Evolutionary conservation across 2,329 filamentous ascomycete genomes (phyloP).

Genomic region (Aspergillus pseudoglaucus): DNA sequence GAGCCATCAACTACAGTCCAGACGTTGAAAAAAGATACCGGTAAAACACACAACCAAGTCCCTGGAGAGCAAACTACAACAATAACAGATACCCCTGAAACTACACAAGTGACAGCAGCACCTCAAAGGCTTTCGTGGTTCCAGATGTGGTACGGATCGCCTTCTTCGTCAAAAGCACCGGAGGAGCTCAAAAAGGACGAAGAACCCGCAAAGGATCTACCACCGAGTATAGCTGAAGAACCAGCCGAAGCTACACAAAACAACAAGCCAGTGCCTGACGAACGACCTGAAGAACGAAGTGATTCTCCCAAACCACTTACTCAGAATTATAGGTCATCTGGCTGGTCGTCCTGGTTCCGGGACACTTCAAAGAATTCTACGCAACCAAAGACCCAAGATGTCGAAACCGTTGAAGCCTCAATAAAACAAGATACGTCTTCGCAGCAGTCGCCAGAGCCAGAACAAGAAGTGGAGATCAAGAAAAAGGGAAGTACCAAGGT

Average conservation of each 20-base stretch:
- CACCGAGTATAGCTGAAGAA: slow-evolving; percentile 9
- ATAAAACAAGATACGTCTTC: slow-evolving; percentile 12
- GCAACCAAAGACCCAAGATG: slow-evolving; percentile 19
- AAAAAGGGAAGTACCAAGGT: slow-evolving; percentile 25
- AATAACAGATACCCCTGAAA: not conserved
- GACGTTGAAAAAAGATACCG: slow-evolving; percentile 7
- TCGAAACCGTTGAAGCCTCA: slow-evolving; percentile 19
- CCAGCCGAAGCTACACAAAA: slow-evolving; percentile 6
- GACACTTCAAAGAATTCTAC: slow-evolving; percentile 23
- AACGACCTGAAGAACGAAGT: slow-evolving; percentile 13
- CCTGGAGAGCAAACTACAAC: slow-evolving; percentile 6
- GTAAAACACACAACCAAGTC: slow-evolving; percentile 4
- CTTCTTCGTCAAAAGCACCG: slow-evolving; percentile 16
- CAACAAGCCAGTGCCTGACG: not conserved
- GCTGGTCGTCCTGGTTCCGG: slow-evolving; percentile 39
- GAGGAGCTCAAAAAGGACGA: slow-evolving; percentile 19
- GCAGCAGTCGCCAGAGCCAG: slow-evolving; percentile 13
- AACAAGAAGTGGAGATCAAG: slow-evolving; percentile 19
- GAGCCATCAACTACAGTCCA: slow-evolving; percentile 6
- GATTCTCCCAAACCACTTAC: slow-evolving; percentile 16
- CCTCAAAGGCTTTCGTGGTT: slow-evolving; percentile 39
- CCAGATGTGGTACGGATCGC: slow-evolving; percentile 37
- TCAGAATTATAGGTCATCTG: slow-evolving; percentile 23
- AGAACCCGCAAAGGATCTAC: slow-evolving; percentile 11
- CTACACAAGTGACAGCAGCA: slow-evolving; percentile 6